phyloP scores from a whole-genome alignment of 2,329 filamentous ascomycete species.

The Tolypocladium ophioglossoides region DNA sequence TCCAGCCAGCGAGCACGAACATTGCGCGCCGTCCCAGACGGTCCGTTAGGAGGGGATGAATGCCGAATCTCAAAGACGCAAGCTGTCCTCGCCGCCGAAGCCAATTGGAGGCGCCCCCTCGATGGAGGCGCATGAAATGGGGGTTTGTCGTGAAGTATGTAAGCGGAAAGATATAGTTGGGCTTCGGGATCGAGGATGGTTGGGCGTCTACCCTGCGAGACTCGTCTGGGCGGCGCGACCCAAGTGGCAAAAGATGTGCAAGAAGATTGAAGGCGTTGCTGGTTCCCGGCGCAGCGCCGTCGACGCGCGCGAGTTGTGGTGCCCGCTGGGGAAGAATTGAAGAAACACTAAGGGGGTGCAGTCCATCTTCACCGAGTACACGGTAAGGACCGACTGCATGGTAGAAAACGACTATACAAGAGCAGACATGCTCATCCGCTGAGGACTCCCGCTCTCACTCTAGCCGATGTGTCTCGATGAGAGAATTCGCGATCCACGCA shows the following conservation, averaged over 20 bases:
- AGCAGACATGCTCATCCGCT: neutral
- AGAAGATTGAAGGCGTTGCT: slow-evolving; percentile 2
- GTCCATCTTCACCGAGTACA: slow-evolving; percentile 5
- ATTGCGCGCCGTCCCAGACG: slow-evolving; percentile 3
- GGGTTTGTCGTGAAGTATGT: neutral
- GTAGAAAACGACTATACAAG: neutral
- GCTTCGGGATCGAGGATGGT: neutral
- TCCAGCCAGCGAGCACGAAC: slow-evolving; percentile 13
- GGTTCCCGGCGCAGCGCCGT: slow-evolving; percentile 13
- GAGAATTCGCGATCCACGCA: neutral
- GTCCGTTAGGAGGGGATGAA: slow-evolving; percentile 6
- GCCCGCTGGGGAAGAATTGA: slow-evolving; percentile 12
- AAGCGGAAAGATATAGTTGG: neutral
- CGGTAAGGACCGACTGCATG: neutral
- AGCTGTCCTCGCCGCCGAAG: slow-evolving; percentile 3
- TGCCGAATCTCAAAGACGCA: slow-evolving; percentile 12
- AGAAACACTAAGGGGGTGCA: slow-evolving; percentile 10
- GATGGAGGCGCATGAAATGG: neutral
- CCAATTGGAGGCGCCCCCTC: neutral
- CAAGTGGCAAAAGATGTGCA: slow-evolving; percentile 3
- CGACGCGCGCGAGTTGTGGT: slow-evolving; percentile 15
- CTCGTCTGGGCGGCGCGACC: slow-evolving; percentile 2
- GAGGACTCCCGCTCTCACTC: neutral
- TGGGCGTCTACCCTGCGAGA: slow-evolving; percentile 9
- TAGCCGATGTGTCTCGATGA: neutral